These are phyloP conservation scores for Puccinia horiana DNA, from an alignment of 1,284 basidiomycete genomes.

Conservation along the genomic window DNA sequence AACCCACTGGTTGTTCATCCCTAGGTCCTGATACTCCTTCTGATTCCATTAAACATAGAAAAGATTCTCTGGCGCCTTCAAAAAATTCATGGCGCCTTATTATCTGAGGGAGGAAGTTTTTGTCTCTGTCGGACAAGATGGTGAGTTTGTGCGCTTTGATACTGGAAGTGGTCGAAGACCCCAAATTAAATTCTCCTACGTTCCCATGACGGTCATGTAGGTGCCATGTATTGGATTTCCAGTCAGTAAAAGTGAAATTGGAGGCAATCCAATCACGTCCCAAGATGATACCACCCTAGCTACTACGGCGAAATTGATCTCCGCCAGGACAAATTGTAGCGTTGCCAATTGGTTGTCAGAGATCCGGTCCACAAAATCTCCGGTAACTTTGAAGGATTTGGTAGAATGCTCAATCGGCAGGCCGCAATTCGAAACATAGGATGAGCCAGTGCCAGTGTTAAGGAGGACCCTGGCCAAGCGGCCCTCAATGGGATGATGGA, in stretches of 20 bases:
- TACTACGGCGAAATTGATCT: neutral
- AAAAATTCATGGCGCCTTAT: neutral
- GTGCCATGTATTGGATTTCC: neutral
- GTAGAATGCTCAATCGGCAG: neutral
- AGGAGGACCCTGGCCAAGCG: conserved; percentile 2
- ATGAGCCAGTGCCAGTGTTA: conserved; percentile 1
- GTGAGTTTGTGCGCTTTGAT: neutral
- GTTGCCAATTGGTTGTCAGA: neutral
- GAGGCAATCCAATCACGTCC: neutral
- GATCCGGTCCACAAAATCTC: neutral
- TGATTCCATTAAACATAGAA: neutral
- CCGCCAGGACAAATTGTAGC: neutral
- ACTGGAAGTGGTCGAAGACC: neutral
- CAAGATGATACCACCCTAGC: neutral
- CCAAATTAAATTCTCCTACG: neutral
- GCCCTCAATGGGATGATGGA: neutral
- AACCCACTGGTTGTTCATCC: neutral
- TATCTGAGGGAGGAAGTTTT: neutral
- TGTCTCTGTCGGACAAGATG: neutral
- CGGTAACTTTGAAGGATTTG: neutral
- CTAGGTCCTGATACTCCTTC: neutral
- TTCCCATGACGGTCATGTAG: neutral
- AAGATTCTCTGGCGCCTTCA: neutral
- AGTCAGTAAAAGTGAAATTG: neutral
- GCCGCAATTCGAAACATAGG: neutral